Evolutionary conservation across 495 filamentous ascomycete genomes (phyloP).

Genomic region (Neurospora sp.): DNA sequence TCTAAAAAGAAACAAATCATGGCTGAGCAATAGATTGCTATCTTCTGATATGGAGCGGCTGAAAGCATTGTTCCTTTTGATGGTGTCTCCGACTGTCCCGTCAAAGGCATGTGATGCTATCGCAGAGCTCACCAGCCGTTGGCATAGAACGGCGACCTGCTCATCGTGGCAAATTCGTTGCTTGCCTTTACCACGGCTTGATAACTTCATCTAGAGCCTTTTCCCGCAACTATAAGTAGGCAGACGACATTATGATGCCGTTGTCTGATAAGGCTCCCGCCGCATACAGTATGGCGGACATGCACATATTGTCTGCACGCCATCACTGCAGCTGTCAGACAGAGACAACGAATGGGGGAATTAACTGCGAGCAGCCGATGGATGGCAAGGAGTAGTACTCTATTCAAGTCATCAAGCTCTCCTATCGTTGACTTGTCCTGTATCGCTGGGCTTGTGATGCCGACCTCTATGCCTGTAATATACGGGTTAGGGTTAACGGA

Average conservation of each 20-base stretch:
- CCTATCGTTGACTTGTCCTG: neutral
- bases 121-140: neutral
- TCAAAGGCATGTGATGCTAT: neutral
- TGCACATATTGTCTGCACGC: neutral
- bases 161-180: neutral
- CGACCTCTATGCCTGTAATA: neutral
- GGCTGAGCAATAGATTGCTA: neutral
- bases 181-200: neutral
- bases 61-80: neutral
- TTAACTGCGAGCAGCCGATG: neutral
- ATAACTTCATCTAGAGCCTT: too few species aligned
- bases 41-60: neutral
- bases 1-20: neutral
- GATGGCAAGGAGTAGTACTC: neutral
- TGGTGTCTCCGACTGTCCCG: neutral
- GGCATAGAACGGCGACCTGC: neutral
- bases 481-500: neutral
- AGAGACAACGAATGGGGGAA: neutral
- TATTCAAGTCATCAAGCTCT: neutral
- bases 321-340: neutral
- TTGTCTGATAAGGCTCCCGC: neutral
- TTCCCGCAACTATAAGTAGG: neutral
- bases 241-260: neutral
- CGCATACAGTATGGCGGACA: neutral
- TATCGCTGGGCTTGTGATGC: neutral